A percentile compares a stretch with the other conserved stretches of the same genome.
Evolutionary conservation across 2,329 filamentous ascomycete species (phyloP).

Genomic region (Coniochaeta ligniaria): DNA sequence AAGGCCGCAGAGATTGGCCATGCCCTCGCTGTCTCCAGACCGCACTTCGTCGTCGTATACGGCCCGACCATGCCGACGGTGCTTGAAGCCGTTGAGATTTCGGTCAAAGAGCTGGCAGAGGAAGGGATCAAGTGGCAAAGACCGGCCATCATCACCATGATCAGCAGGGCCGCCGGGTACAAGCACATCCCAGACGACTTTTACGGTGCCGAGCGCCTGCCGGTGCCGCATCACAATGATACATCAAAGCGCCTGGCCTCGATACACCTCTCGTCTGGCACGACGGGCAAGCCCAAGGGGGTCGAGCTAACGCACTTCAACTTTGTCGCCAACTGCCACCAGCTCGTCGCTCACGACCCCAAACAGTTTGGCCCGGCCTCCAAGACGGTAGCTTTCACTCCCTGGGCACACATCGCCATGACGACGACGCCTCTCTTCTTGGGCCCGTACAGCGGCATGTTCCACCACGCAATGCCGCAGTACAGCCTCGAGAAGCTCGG

Average conservation of each 20-base stretch:
- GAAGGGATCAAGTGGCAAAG: slow-evolving; percentile 22
- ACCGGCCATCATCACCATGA: slow-evolving; percentile 27
- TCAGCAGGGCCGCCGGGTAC: slow-evolving; percentile 10
- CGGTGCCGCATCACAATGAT: slow-evolving; percentile 27
- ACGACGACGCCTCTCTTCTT: slow-evolving; percentile 43
- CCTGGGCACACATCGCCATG: slow-evolving; percentile 45
- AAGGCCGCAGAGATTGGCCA: slow-evolving; percentile 31
- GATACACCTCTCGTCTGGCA: slow-evolving; percentile 50
- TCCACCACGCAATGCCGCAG: slow-evolving; percentile 34
- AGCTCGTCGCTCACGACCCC: slow-evolving; percentile 38
- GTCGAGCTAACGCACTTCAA: slow-evolving; percentile 82
- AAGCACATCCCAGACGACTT: slow-evolving; percentile 26
- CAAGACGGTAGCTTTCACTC: slow-evolving; percentile 47
- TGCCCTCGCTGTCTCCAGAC: slow-evolving; percentile 31
- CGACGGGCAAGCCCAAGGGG: slow-evolving; percentile 85
- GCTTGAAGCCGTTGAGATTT: slow-evolving; percentile 23
- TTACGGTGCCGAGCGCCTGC: slow-evolving; percentile 18
- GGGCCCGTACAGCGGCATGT: slow-evolving; percentile 33
- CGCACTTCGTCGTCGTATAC: slow-evolving; percentile 32
- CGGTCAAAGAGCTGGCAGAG: slow-evolving; percentile 15
- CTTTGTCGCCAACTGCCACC: slow-evolving; percentile 66
- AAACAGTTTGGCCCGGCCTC: background rate
- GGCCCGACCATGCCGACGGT: slow-evolving; percentile 21
- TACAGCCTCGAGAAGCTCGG: slow-evolving; percentile 27
- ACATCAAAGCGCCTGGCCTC: slow-evolving; percentile 16